Conservation (phyloP, 2,329 filamentous ascomycete species). For the Tricladium varicosporioides region DNA sequence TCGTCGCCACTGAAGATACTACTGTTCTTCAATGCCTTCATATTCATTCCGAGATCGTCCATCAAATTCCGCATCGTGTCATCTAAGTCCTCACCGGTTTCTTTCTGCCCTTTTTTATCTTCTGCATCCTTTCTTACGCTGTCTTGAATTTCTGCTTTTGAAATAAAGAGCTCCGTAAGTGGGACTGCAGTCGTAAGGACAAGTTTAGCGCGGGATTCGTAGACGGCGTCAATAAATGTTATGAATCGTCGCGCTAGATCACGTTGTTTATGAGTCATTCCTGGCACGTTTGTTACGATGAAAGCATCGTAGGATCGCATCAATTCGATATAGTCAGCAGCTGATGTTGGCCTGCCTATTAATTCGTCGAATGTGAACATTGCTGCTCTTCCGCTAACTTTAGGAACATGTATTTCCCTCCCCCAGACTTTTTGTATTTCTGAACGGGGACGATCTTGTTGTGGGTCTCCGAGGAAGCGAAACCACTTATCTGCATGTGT, state of each 20-base stretch:
- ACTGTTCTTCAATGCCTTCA: conserved; percentile 78
- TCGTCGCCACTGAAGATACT: conserved; percentile 92
- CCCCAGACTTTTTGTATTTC: conserved; percentile 90
- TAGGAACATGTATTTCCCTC: conserved; percentile 80
- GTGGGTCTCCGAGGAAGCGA: conserved; percentile 82
- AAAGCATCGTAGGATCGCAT: conserved; percentile 89
- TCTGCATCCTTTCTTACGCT: conserved; percentile 48
- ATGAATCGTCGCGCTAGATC: conserved; percentile 93
- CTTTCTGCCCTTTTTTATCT: conserved; percentile 41
- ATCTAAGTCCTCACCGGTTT: conserved; percentile 44
- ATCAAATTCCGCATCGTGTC: conserved; percentile 77
- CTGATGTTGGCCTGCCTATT: conserved; percentile 83
- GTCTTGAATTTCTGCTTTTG: conserved; percentile 64
- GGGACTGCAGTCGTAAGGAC: conserved; percentile 89
- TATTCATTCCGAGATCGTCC: conserved; percentile 84
- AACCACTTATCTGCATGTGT: conserved; percentile 95
- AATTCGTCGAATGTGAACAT: conserved; percentile 93
- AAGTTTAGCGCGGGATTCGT: conserved; percentile 89
- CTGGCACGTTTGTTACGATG: conserved; percentile 85
- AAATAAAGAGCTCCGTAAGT: conserved; percentile 81
- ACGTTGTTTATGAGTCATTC: conserved; percentile 82
- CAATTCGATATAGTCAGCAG: conserved; percentile 92
- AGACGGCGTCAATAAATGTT: conserved; percentile 95
- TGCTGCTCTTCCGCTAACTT: conserved; percentile 82
- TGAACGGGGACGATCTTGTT: conserved; percentile 70